Conservation (phyloP, 148 eudicot genomes). For the Cornus suecica region DNA sequence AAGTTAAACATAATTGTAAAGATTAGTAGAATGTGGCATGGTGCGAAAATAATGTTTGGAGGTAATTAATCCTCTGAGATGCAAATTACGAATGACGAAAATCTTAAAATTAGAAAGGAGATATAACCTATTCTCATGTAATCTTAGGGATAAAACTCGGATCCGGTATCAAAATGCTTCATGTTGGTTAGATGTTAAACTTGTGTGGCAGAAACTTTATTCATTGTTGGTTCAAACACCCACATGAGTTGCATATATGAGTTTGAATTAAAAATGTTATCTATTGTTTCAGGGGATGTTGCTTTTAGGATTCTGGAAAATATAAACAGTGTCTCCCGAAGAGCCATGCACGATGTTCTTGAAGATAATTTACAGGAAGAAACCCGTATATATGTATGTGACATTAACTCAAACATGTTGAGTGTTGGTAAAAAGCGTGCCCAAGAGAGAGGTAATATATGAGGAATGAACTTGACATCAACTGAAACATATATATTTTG, state of each 20-base stretch:
- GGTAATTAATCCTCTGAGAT: not conserved
- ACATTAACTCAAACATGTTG: slow-evolving; percentile 89
- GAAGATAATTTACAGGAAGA: slow-evolving; percentile 61
- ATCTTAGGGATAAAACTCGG: not conserved
- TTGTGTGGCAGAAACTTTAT: not conserved
- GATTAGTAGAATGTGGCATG: not conserved
- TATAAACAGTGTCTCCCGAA: slow-evolving; percentile 46
- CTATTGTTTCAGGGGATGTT: slow-evolving; percentile 79
- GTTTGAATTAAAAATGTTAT: slow-evolving; percentile 7
- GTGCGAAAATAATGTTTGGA: not conserved
- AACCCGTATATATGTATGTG: slow-evolving; percentile 85
- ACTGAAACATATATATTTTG: not conserved
- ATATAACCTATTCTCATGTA: not conserved
- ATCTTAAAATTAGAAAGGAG: not conserved
- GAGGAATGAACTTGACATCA: not conserved
- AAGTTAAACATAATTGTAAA: not conserved
- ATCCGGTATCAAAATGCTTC: not conserved
- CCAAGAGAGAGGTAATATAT: slow-evolving; percentile 70
- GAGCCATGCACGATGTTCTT: slow-evolving; percentile 42
- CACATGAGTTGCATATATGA: not conserved
- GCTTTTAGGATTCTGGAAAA: slow-evolving; percentile 86
- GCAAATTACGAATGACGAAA: not conserved
- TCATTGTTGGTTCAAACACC: not conserved
- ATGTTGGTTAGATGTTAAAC: not conserved
- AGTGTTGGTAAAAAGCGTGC: slow-evolving; percentile 85